A percentile compares a stretch with the other conserved stretches of the same genome.
Conservation (phyloP, 2,329 filamentous ascomycete genomes). For the Talaromyces sp. region DNA sequence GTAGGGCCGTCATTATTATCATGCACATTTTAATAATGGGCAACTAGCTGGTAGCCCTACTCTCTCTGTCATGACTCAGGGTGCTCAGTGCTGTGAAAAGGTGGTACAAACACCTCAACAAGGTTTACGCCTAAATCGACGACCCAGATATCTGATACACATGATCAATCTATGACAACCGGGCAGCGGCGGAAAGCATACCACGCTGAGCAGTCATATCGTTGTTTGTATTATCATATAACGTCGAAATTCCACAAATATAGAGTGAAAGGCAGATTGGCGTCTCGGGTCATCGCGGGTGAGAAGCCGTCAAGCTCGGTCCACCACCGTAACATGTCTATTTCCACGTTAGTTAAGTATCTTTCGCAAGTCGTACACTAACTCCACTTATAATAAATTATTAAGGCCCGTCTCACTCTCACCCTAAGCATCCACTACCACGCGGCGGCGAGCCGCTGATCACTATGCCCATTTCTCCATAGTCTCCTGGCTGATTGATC, state of each 20-base stretch:
- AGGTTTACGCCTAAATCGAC: neutral
- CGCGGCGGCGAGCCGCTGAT: neutral
- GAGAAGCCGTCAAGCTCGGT: constrained; percentile 2
- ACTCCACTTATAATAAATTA: neutral
- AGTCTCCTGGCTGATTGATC: neutral
- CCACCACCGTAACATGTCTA: neutral
- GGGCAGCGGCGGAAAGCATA: neutral
- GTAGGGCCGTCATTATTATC: neutral
- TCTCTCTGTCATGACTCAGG: neutral
- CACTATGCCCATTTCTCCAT: neutral
- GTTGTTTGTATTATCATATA: neutral
- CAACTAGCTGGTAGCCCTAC: neutral
- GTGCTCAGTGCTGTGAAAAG: neutral
- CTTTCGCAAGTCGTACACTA: neutral
- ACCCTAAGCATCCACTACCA: neutral
- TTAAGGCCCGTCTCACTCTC: neutral
- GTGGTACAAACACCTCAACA: neutral
- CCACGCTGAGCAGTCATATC: neutral
- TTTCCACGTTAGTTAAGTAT: neutral
- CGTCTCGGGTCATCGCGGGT: neutral
- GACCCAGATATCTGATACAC: neutral
- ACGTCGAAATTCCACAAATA: neutral
- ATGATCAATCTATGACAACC: neutral
- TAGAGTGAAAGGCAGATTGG: neutral
- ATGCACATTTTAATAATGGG: neutral